These are phyloP conservation scores for Candida xyloterini DNA, from an alignment of 805 yeast genomes.

Conservation along the genomic window DNA sequence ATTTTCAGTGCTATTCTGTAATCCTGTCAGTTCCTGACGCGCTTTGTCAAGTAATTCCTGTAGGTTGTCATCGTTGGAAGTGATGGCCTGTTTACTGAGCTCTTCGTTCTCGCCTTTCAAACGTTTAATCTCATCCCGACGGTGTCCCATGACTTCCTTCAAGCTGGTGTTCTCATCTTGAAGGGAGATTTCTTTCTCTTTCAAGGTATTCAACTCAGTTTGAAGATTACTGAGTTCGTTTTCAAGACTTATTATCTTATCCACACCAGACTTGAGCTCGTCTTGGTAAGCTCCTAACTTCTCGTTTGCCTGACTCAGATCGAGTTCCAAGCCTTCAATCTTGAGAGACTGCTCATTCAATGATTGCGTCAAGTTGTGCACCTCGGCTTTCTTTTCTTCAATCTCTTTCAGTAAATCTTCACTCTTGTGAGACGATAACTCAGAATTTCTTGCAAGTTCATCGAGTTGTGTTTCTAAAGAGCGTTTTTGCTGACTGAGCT, in stretches of 20 bases:
- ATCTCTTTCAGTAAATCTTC: conserved; percentile 20
- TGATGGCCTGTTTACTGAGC: conserved; percentile 9
- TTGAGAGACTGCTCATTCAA: conserved; percentile 9
- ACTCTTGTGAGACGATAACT: conserved; percentile 7
- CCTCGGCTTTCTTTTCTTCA: conserved; percentile 10
- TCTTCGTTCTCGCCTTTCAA: conserved; percentile 11
- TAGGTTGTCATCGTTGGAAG: conserved; percentile 5
- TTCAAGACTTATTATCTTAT: conserved; percentile 11
- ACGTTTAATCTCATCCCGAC: conserved; percentile 10
- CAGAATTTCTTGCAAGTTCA: conserved; percentile 1
- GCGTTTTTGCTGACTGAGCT: conserved; percentile 10
- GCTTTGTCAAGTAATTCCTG: conserved; percentile 13
- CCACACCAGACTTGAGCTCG: conserved; percentile 12
- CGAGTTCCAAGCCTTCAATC: conserved; percentile 14
- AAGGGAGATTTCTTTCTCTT: conserved; percentile 6
- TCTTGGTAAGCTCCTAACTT: conserved; percentile 12
- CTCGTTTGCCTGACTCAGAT: conserved; percentile 11
- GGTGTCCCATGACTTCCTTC: conserved; percentile 8
- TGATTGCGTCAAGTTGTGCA: conserved; percentile 11
- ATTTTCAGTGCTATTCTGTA: conserved; percentile 9
- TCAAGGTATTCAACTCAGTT: conserved; percentile 9
- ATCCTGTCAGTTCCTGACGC: conserved; percentile 7
- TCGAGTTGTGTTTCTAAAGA: conserved; percentile 8
- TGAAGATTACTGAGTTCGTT: conserved; percentile 8
- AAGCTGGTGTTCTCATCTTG: conserved; percentile 5